Evolutionary conservation across 305 asterid species (phyloP), one percentile per base, ranked within the genome.

Genomic region (Plantago lanceolata): DNA sequence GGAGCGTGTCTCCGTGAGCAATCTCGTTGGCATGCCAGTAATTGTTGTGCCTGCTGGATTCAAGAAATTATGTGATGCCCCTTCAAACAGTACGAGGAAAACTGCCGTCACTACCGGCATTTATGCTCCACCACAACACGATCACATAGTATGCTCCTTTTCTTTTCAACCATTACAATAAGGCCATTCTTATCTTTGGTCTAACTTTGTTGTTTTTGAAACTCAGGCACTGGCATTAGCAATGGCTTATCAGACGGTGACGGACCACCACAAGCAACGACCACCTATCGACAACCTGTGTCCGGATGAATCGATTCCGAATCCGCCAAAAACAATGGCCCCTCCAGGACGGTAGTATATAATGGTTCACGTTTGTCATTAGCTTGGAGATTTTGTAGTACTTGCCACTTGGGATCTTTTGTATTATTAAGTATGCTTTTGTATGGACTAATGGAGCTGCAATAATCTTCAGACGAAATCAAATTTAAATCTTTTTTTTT

Each of bases 11-110:
- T 82, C 89, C 18, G 81, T 89, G n/a, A 91, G 95, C 29, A 89
- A 92, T 79, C 96, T 89, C 33, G 95, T 87, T 14, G 98, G 98
- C 53, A 84, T 89, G 73, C 96, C 98, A 3, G 88, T 87, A 19
- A 69, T 92, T 45, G 85, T 92, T 19, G 63, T 92, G 59, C 96
- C 96, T 20, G 80, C 93, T 6, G 98, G 96, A 59, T 84, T 86
- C 48, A 82, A 82, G 76, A 78, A 63, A 71, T 79, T 89, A 68
- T 21, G 86, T 1, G 73, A 85, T 67, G 77, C 89, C 67, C 85
- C 86, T 14, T 57, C 95, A 7, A 62, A 68, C 2, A 73, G 58
- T 57, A 86, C 90, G 19, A 73, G 98, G 73, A 85, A 76, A 74
- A 77, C 88, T 35, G 71, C 96, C 0, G 61, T 89, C 73, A 82